Base-by-base conservation (phyloP, 176 grass and related monocot genomes). In the Oryza meridionalis region DNA sequence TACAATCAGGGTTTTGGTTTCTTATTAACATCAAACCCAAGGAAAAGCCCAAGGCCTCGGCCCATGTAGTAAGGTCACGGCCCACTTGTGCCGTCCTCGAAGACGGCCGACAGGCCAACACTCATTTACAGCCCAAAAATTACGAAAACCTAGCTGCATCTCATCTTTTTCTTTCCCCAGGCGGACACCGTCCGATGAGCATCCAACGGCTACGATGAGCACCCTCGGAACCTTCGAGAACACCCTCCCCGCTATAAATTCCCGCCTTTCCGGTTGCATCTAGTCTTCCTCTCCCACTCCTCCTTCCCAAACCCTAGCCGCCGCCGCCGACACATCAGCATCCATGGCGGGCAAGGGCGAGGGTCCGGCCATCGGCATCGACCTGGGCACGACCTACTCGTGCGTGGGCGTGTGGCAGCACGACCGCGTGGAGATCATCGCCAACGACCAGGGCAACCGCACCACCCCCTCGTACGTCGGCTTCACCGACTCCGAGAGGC, bases 381-480 rank as follows among this genome's bases (percentile, higher is more conserved):
- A 94, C 53, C 82, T 94, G 0, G 88, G 92, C 24, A 90, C 92
- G 7, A 94, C 92, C 61, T 94, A 94, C 81, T 90, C 92, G 21
- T 94, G 92, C 45, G 88, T 94, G 9, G 92, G 92, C 21, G 88
- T 94, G 3, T 94, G 92, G 92, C 92, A 94, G 50, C 92, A 94
- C 62, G 92, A 94, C 76, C 82, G 92, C n/a, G 88, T 94, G 14
- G 90, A 91, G 81, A 91, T 91, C 70, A 88, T 91, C 76, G 90
- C 90, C 25, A 91, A 91, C 24, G 90, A 91, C 43, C 90, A 91
- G 69, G 90, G 90, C 11, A 91, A 91, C 43, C 90, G 90, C 79
- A 89, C 90, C 73, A 92, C 90, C n/a, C 87, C 87, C 10, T 92
- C 90, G 19, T 92, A 89, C 24, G 87, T 92, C 40, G 87, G 37